Conservation (phyloP, 345 rosid genomes). For the Gossypium arboreum region DNA sequence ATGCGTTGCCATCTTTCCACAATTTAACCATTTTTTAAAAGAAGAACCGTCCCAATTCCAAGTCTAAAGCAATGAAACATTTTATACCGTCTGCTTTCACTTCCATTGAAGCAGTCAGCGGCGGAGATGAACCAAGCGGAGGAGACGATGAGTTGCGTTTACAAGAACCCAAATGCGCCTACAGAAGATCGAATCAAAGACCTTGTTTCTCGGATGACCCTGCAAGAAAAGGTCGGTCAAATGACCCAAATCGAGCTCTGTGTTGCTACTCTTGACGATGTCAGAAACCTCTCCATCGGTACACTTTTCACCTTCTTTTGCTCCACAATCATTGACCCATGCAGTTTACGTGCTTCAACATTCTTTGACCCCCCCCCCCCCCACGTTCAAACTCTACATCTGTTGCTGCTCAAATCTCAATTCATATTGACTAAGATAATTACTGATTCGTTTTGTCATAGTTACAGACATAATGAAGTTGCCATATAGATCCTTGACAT, state of each 20-base stretch:
- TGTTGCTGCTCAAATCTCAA: background rate
- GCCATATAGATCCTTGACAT: background rate
- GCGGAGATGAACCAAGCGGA: background rate
- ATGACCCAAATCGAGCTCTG: constrained; percentile 78
- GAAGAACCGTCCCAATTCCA: background rate
- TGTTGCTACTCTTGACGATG: constrained; percentile 40
- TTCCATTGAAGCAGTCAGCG: no score
- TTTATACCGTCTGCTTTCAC: background rate
- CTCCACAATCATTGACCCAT: background rate
- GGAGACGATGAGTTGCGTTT: constrained; percentile 33
- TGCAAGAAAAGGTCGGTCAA: constrained; percentile 74
- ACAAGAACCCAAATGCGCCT: constrained; percentile 53
- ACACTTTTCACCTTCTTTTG: background rate
- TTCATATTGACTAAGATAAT: background rate
- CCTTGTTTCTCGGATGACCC: constrained; percentile 74
- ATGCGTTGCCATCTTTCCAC: background rate
- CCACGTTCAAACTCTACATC: background rate
- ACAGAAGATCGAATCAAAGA: constrained; percentile 67
- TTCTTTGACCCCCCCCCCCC: no score
- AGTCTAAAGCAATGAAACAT: background rate
- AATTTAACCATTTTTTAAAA: background rate
- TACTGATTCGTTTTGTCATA: background rate
- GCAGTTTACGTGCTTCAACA: background rate
- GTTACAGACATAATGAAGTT: background rate
- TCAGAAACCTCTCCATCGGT: constrained; percentile 59